A percentile compares a stretch with the other conserved stretches of the same genome.
These are phyloP conservation scores for Spergularia bocconei DNA, from an alignment of 148 eudicot species.

Conservation along the genomic window DNA sequence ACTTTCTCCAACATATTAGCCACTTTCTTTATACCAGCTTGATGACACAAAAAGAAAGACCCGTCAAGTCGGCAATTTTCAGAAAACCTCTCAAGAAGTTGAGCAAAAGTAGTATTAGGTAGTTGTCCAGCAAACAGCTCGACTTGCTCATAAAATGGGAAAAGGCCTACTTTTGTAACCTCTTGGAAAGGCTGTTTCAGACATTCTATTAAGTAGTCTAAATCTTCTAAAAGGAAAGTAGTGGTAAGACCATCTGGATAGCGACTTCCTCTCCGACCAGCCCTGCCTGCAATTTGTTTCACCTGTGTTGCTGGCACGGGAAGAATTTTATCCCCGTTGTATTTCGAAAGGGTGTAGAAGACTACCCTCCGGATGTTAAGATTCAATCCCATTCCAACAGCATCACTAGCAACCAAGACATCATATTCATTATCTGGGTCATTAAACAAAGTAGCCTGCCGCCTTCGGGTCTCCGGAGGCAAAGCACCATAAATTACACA, in stretches of 20 bases:
- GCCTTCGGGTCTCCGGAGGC: constrained; percentile 97
- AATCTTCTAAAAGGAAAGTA: constrained; percentile 70
- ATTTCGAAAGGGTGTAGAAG: constrained; percentile 73
- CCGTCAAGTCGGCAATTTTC: constrained; percentile 87
- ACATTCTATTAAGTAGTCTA: constrained; percentile 83
- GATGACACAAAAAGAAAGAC: constrained; percentile 78
- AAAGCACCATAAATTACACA: constrained; percentile 96
- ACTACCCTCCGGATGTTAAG: constrained; percentile 82
- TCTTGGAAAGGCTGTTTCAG: constrained; percentile 76
- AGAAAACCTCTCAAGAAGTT: constrained; percentile 67
- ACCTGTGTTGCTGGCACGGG: constrained; percentile 93
- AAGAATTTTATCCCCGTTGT: constrained; percentile 79
- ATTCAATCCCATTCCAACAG: constrained; percentile 99
- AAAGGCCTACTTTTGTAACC: constrained; percentile 84
- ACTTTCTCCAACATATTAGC: constrained; percentile 94
- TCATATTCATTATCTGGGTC: constrained; percentile 76
- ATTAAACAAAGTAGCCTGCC: constrained; percentile 83
- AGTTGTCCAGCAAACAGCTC: constrained; percentile 88
- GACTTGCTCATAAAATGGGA: constrained; percentile 86
- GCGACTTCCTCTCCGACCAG: constrained; percentile 92
- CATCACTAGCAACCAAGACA: constrained; percentile 98
- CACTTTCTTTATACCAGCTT: constrained; percentile 62
- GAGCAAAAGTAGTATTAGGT: constrained; percentile 53
- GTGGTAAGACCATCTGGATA: constrained; percentile 94
- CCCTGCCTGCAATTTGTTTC: constrained; percentile 96